These are phyloP conservation scores for Echria macrotheca DNA, from an alignment of 495 filamentous ascomycete genomes.

Conservation along the genomic window DNA sequence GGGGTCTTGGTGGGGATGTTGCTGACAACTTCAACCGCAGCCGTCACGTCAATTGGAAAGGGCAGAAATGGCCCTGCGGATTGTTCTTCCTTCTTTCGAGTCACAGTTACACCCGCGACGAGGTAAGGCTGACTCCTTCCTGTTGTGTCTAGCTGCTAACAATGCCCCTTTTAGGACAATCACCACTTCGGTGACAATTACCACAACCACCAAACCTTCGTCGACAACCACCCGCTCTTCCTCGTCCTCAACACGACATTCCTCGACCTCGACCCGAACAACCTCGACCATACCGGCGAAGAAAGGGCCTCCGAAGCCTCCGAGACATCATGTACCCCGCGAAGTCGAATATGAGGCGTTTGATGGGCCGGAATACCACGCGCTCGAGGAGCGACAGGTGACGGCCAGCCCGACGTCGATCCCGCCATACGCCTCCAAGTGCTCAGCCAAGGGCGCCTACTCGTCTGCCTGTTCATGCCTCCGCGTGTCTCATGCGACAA, in stretches of 20 bases:
- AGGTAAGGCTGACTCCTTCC: slow-evolving; percentile 8
- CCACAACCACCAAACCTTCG: neutral
- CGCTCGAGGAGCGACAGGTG: too few relatives aligned
- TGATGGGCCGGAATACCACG: too few relatives aligned
- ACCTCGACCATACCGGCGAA: too few relatives aligned
- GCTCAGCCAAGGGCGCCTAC: slow-evolving; percentile 16
- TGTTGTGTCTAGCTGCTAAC: neutral
- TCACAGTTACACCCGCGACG: slow-evolving; percentile 21
- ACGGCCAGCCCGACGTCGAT: too few relatives aligned
- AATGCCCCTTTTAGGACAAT: slow-evolving; percentile 4
- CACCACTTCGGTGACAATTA: slow-evolving; percentile 11
- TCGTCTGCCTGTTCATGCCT: slow-evolving; percentile 29
- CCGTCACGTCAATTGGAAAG: slow-evolving; percentile 12
- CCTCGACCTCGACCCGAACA: too few relatives aligned
- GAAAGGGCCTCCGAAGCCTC: too few relatives aligned
- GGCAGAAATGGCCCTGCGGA: slow-evolving; percentile 21
- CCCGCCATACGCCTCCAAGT: slow-evolving; percentile 20
- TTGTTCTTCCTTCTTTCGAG: slow-evolving; percentile 23
- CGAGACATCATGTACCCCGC: too few relatives aligned
- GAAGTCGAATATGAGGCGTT: too few relatives aligned
- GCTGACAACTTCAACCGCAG: slow-evolving; percentile 6
- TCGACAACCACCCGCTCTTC: neutral
- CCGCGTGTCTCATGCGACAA: slow-evolving; percentile 13
- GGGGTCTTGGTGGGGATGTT: too few relatives aligned
- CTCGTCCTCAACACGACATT: too few relatives aligned